phyloP scores from a whole-genome alignment of 2,329 filamentous ascomycete species.

The Ophiostoma sp. region DNA sequence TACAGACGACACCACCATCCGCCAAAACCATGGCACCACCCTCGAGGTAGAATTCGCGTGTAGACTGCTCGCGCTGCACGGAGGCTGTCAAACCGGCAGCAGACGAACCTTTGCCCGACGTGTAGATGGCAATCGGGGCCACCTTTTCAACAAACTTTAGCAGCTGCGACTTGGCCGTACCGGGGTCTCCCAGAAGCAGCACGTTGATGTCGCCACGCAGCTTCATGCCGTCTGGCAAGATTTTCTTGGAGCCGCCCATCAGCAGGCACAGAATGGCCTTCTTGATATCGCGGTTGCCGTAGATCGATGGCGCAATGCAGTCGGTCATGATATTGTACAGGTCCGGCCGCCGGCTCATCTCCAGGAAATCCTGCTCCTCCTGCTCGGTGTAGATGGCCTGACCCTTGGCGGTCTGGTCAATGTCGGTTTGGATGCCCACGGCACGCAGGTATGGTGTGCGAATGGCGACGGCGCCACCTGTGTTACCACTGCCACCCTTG shows the following conservation, averaged over 20 bases:
- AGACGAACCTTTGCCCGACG: constrained; percentile 95
- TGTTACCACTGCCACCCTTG: constrained; percentile 49
- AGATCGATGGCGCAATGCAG: constrained; percentile 96
- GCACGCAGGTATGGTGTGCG: constrained; percentile 90
- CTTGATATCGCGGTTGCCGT: constrained; percentile 93
- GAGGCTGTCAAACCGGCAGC: constrained; percentile 96
- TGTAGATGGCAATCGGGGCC: constrained; percentile 95
- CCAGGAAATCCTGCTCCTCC: constrained; percentile 91
- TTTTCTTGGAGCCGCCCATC: constrained; percentile 94
- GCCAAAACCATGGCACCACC: constrained; percentile 98
- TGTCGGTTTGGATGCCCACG: constrained; percentile 83
- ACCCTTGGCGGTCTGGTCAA: constrained; percentile 84
- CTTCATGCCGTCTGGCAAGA: constrained; percentile 95
- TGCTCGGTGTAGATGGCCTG: constrained; percentile 82
- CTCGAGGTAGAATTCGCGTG: constrained; percentile 94
- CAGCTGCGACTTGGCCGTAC: constrained; percentile 95
- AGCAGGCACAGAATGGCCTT: constrained; percentile 93
- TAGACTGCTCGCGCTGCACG: constrained; percentile 86
- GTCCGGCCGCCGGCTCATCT: constrained; percentile 84
- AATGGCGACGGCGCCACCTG: constrained; percentile 81
- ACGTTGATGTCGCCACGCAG: constrained; percentile 98
- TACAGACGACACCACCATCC: constrained; percentile 94
- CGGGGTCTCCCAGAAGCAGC: constrained; percentile 88
- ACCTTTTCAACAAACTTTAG: constrained; percentile 97
- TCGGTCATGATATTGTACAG: constrained; percentile 86